Base-by-base conservation (phyloP, 179 eudicot genomes). In the Spergularia azorica region DNA sequence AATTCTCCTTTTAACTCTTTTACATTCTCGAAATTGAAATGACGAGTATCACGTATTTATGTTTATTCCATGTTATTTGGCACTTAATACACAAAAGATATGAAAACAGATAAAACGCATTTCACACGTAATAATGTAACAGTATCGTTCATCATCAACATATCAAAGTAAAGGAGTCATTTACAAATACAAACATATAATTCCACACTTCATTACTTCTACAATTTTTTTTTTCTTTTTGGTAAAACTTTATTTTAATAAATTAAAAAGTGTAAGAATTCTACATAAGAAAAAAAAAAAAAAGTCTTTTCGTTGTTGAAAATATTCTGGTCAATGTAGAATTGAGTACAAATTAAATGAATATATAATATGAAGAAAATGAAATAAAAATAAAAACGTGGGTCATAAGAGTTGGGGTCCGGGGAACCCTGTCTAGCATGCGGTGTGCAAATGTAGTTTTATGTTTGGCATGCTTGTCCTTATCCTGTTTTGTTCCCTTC, bases 401-500 rank as follows among this genome's bases (percentile, higher is more conserved):
- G 15, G 46, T 32, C 5, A 32, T 15, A 69, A 15, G 6, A 60
- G 21, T 4, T 26, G 81, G 84, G 80, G 71, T 63, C 84, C 84
- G 77, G 73, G 20, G 54, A 51, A 36, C 39, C 39, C 10, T 81
- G 84, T 73, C 81, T 67, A 81, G 84, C 84, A 76, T 77, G 84
- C 84, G 74, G 81, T 81, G 67, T 48, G 7, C 80, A 77, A 77
- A 77, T 77, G 81, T 68, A 77, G 77, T 9, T 73, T 36, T 38
- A 63, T 77, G 84, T 81, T 73, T 54, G 81, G 80, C 84, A 81
- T 81, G 84, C 84, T 77, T 77, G 84, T 77, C 84, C 73, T 77
- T 77, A 66, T 72, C 78, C 5, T 59, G 65, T 60, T 63, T 63
- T 52, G 5, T 26, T 9, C 36, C 20, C 15, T 38, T 18, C 36